A percentile compares a stretch with the other conserved stretches of the same genome.
Evolutionary conservation across 1,284 basidiomycete genomes (phyloP).

Genomic region (Sporisorium graminicola): DNA sequence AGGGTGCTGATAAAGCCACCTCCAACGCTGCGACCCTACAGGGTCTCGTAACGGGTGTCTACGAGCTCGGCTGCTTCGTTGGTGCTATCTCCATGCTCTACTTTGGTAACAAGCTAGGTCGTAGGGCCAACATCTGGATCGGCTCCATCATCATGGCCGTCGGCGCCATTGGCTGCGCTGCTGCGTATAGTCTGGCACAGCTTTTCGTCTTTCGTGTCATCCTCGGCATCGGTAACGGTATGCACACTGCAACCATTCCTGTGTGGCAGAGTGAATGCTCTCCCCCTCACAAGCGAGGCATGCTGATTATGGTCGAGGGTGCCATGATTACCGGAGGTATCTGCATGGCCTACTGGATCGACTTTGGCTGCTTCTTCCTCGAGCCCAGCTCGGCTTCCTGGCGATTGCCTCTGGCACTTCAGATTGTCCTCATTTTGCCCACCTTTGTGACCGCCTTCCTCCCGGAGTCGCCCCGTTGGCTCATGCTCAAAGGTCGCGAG

Average conservation of each 20-base stretch:
- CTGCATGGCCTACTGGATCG: constrained; percentile 66
- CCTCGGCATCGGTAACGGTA: constrained; percentile 66
- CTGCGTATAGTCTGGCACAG: constrained; percentile 54
- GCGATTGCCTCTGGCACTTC: constrained; percentile 65
- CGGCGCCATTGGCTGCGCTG: constrained; percentile 58
- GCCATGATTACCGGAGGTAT: constrained; percentile 65
- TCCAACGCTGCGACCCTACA: constrained; percentile 56
- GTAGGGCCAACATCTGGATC: constrained; percentile 65
- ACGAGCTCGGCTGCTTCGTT: constrained; percentile 65
- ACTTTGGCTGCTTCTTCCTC: constrained; percentile 64
- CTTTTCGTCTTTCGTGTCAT: constrained; percentile 66
- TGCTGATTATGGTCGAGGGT: constrained; percentile 68
- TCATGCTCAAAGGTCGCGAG: constrained; percentile 60
- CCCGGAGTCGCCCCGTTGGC: constrained; percentile 68
- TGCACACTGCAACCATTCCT: constrained; percentile 68
- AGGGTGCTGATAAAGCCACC: constrained; percentile 17
- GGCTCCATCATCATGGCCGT: constrained; percentile 62
- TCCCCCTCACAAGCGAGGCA: constrained; percentile 65
- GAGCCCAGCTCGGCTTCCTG: constrained; percentile 55
- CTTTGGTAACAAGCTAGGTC: constrained; percentile 63
- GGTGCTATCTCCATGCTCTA: constrained; percentile 66
- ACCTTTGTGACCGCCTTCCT: constrained; percentile 67
- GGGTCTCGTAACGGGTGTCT: constrained; percentile 65
- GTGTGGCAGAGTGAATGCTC: constrained; percentile 68
- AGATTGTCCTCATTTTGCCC: constrained; percentile 66